A percentile compares a stretch with the other conserved stretches of the same genome.
Evolutionary conservation across 2,329 filamentous ascomycete species (phyloP).

Genomic region (Fusarium nurragi): DNA sequence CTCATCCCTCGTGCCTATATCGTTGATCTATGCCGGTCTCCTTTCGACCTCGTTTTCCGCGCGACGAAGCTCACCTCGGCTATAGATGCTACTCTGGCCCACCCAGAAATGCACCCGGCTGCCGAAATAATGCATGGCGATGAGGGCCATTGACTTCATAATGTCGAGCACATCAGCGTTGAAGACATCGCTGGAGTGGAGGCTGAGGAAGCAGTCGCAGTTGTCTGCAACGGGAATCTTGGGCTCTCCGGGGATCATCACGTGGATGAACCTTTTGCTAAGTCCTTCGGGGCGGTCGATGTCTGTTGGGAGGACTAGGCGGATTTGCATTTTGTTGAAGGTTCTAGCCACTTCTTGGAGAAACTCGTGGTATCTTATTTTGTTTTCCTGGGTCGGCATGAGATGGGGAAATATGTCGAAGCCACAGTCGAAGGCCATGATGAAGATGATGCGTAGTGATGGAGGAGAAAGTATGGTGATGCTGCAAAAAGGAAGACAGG

Average conservation of each 20-base stretch:
- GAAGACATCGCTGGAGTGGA: background rate
- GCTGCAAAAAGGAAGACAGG: background rate
- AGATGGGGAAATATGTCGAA: slow-evolving; percentile 20
- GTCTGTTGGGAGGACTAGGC: background rate
- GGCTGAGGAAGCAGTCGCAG: slow-evolving; percentile 8
- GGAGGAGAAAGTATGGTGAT: too few species aligned
- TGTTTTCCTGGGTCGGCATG: background rate
- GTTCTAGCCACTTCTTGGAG: background rate
- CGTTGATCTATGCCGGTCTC: background rate
- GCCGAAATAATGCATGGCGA: slow-evolving; percentile 2
- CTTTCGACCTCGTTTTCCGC: background rate
- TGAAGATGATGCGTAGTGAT: background rate
- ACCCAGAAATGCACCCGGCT: background rate
- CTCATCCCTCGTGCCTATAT: background rate
- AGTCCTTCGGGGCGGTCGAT: background rate
- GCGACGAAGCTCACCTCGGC: background rate
- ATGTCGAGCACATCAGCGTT: background rate
- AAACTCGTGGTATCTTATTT: background rate
- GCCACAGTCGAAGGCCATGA: slow-evolving; percentile 4
- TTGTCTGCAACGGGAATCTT: background rate
- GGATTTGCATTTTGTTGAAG: background rate
- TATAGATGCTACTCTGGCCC: background rate
- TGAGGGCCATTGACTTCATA: background rate
- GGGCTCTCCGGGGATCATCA: background rate
- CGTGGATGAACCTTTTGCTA: background rate